These are phyloP conservation scores for Aspergillus versicolor DNA, from an alignment of 2,329 filamentous ascomycete species.

Conservation along the genomic window DNA sequence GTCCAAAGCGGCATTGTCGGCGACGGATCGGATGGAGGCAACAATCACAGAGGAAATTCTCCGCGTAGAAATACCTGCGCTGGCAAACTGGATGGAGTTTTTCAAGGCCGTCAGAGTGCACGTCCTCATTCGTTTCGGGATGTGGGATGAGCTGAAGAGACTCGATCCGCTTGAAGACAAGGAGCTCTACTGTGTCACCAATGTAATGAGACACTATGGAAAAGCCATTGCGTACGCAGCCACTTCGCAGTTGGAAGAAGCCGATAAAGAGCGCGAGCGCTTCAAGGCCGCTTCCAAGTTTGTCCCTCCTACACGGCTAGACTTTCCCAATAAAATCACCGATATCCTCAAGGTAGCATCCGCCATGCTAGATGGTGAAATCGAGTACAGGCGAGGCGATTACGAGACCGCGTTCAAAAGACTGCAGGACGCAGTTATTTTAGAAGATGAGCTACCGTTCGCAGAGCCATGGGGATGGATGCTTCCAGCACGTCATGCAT, in stretches of 20 bases:
- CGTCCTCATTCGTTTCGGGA: constrained; percentile 69
- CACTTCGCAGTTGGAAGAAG: constrained; percentile 52
- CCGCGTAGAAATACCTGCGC: constrained; percentile 64
- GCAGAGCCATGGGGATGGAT: constrained; percentile 78
- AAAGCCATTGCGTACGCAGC: constrained; percentile 66
- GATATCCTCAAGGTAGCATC: constrained; percentile 62
- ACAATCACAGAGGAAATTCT: constrained; percentile 64
- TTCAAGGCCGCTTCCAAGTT: constrained; percentile 53
- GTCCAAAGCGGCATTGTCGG: constrained; percentile 60
- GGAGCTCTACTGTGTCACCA: constrained; percentile 66
- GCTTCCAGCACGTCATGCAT: constrained; percentile 69
- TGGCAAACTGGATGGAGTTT: constrained; percentile 76
- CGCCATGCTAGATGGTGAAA: constrained; percentile 69
- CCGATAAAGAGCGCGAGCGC: constrained; percentile 49
- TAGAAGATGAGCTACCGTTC: constrained; percentile 64
- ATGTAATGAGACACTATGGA: constrained; percentile 66
- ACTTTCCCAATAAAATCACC: constrained; percentile 65
- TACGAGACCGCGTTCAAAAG: constrained; percentile 58
- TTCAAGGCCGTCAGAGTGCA: constrained; percentile 68
- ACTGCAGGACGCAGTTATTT: constrained; percentile 55
- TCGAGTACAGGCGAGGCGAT: constrained; percentile 65
- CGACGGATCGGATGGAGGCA: constrained; percentile 57
- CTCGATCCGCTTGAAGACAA: constrained; percentile 57
- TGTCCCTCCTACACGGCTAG: constrained; percentile 58
- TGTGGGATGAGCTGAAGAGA: constrained; percentile 65